phyloP scores from a whole-genome alignment of 2,329 filamentous ascomycete species.

The Fusarium sp. region DNA sequence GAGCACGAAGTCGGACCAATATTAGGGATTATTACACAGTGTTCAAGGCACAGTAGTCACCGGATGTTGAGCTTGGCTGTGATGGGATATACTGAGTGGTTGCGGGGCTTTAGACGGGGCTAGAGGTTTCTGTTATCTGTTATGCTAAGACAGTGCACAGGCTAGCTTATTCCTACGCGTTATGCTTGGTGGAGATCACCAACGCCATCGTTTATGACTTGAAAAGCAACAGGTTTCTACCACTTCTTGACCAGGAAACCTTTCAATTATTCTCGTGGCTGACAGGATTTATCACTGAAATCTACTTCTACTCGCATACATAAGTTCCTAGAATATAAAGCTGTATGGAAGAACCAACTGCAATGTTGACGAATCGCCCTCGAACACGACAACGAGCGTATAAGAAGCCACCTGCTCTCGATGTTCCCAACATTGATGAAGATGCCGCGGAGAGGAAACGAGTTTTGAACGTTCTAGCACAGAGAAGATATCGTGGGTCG shows the following conservation, averaged over 20 bases:
- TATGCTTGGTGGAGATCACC: constrained; percentile 41
- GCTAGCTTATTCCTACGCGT: constrained; percentile 37
- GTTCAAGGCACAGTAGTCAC: not conserved
- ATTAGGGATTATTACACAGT: constrained; percentile 28
- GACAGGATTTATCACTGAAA: not conserved
- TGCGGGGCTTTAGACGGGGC: fast-evolving
- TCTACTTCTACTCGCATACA: not conserved
- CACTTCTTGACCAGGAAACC: not conserved
- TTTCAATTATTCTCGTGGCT: not conserved
- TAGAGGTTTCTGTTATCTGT: constrained; percentile 42
- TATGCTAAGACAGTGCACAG: constrained; percentile 41
- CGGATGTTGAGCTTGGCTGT: not conserved
- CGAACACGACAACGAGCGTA: constrained; percentile 52
- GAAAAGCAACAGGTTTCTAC: constrained; percentile 22
- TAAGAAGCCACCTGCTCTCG: constrained; percentile 52
- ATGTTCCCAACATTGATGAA: constrained; percentile 58
- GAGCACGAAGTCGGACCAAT: constrained; percentile 16
- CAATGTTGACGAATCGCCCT: constrained; percentile 31
- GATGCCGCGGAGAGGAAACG: constrained; percentile 63
- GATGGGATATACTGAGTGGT: constrained; percentile 26
- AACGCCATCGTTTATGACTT: constrained; percentile 11
- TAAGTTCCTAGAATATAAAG: not conserved
- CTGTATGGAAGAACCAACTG: constrained; percentile 11
- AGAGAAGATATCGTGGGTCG: constrained; percentile 60
- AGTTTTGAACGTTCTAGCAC: constrained; percentile 62